Evolutionary conservation across 2,329 filamentous ascomycete species (phyloP), one percentile per base, ranked within the genome.

Genomic region (Botrytis fabae): DNA sequence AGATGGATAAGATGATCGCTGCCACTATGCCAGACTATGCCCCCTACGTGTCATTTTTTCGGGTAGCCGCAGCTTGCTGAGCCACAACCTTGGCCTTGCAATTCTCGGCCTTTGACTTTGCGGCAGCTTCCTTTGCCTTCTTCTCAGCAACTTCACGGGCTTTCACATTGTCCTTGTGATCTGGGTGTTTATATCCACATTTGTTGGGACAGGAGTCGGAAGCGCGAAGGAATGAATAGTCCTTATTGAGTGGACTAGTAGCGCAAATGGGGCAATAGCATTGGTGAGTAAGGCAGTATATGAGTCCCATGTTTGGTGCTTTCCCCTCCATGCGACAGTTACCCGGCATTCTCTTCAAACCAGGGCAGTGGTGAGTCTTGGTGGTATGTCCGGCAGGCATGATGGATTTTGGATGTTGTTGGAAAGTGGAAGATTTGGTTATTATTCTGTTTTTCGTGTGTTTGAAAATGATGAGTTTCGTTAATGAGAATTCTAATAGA

Each of bases 241-340:
- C 51, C 3, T 9, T 16, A 0, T 57, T 57, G n/a, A 4, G 0
- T 28, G 51, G 14, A 28, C 51, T 28, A 9, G 14, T n/a, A 32
- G 51, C 51, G n/a, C 51, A 57, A 2, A 2, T 0, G 51, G 51
- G 51, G 14, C 51, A 57, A 57, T 57, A 57, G 51, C 1, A 57
- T 57, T 57, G 51, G 16, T 57, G 51, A 32, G 14, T 9, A 2
- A 57, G n/a, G 51, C 51, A 57, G 51, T 57, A 57, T 2, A 9
- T 28, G n/a, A 57, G 51, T 1, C 1, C 0, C 3, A 0, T 8
- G 2, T 28, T 28, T 4, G 51, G 51, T 57, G n/a, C 14, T 0
- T 57, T 1, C 8, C 51, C 51, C 0, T 54, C 14, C 51, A 18
- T 57, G 3, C n/a, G 51, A 28, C 51, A 57, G 7, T 57, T 57